These are phyloP conservation scores for Xylaria flabelliformis DNA, from an alignment of 495 filamentous ascomycete species.

Conservation along the genomic window DNA sequence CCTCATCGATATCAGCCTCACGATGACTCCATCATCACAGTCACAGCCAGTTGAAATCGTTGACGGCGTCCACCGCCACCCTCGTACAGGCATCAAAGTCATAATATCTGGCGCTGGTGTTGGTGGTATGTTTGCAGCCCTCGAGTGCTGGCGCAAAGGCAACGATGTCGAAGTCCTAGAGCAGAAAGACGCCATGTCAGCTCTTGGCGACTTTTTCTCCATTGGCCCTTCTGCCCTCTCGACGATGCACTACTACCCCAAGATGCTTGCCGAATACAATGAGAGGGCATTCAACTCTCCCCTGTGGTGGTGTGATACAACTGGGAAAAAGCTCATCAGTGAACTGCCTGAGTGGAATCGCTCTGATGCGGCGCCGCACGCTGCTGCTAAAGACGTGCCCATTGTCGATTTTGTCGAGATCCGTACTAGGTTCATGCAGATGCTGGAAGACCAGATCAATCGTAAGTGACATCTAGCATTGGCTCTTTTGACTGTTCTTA, in stretches of 20 bases:
- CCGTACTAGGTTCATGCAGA: not conserved
- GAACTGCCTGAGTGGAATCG: slow-evolving; percentile 30
- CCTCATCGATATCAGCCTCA: not conserved
- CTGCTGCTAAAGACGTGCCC: slow-evolving; percentile 17
- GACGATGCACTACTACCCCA: slow-evolving; percentile 56
- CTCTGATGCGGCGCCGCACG: not conserved
- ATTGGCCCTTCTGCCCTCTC: slow-evolving; percentile 43
- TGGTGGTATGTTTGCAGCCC: slow-evolving; percentile 61
- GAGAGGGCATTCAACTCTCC: slow-evolving; percentile 39
- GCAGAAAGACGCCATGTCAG: slow-evolving; percentile 42
- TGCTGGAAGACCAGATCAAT: slow-evolving; percentile 15
- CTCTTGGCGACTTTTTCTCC: slow-evolving; percentile 46
- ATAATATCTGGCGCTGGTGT: slow-evolving; percentile 65
- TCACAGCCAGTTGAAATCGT: slow-evolving; percentile 7
- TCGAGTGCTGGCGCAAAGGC: slow-evolving; percentile 66
- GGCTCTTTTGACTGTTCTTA: not conserved
- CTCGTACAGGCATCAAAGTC: slow-evolving; percentile 55
- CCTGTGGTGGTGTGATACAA: slow-evolving; percentile 19
- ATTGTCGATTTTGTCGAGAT: slow-evolving; percentile 9
- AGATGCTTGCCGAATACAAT: slow-evolving; percentile 48
- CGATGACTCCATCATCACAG: not conserved
- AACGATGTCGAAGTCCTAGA: slow-evolving; percentile 61
- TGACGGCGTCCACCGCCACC: slow-evolving; percentile 29
- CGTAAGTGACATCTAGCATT: not conserved
- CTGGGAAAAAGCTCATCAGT: slow-evolving; percentile 10